Conservation (phyloP, 192 early-diverging fungal species). For the Coemansia sp. region DNA sequence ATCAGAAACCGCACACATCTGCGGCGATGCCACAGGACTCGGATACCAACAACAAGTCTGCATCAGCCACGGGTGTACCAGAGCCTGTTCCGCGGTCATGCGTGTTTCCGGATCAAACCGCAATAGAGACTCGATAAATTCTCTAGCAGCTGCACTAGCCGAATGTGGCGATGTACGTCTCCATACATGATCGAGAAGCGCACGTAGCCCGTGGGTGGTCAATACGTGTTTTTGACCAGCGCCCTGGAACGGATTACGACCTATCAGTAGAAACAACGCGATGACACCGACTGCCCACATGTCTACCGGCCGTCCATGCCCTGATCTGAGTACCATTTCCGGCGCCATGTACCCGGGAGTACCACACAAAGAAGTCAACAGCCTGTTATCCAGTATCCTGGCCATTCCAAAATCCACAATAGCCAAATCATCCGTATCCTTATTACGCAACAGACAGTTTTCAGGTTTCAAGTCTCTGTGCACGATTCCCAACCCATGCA, state of each 20-base stretch:
- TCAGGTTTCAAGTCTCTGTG: constrained; percentile 82
- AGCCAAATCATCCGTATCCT: constrained; percentile 59
- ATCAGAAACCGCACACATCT: neutral
- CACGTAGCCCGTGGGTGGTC: neutral
- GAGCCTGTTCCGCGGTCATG: constrained; percentile 73
- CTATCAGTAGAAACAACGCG: constrained; percentile 73
- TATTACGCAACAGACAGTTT: constrained; percentile 68
- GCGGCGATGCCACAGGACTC: neutral
- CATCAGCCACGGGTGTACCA: constrained; percentile 77
- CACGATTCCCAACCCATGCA: constrained; percentile 86
- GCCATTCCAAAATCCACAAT: constrained; percentile 89
- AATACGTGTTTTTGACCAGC: constrained; percentile 22
- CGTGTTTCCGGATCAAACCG: constrained; percentile 67
- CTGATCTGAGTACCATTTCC: constrained; percentile 51
- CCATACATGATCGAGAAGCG: constrained; percentile 32
- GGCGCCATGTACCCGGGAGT: constrained; percentile 82
- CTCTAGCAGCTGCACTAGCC: constrained; percentile 52
- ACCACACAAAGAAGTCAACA: constrained; percentile 72
- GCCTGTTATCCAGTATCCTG: constrained; percentile 61
- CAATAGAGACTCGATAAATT: constrained; percentile 74
- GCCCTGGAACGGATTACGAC: constrained; percentile 72
- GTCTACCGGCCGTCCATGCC: constrained; percentile 77
- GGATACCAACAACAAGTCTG: neutral
- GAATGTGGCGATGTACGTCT: neutral
- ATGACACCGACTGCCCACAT: constrained; percentile 84